phyloP scores from a whole-genome alignment of 2,329 filamentous ascomycete genomes.

The Paecilomyces sp. region DNA sequence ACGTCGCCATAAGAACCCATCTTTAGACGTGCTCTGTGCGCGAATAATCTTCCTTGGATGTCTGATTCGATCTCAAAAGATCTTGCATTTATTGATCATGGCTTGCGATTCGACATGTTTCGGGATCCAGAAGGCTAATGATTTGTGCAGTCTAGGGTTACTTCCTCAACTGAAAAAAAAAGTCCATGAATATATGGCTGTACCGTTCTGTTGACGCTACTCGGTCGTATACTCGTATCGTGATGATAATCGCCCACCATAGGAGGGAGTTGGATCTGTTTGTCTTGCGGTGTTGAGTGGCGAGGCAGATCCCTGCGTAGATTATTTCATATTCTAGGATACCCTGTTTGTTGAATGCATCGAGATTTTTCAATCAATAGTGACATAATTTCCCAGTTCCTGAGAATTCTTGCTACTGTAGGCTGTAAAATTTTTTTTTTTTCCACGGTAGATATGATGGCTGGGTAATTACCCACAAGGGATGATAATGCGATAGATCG shows the following conservation, averaged over 20 bases:
- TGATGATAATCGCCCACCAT: too few relatives aligned
- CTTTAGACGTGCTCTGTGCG: constrained; percentile 11
- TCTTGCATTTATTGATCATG: background rate
- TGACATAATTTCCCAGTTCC: background rate
- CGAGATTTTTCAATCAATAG: background rate
- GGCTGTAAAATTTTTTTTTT: background rate
- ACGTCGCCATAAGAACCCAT: constrained; percentile 10
- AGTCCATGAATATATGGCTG: too few relatives aligned
- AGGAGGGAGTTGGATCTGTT: background rate
- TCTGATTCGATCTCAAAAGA: constrained; percentile 5
- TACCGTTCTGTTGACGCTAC: too few relatives aligned
- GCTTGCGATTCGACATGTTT: background rate
- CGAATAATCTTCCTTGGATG: constrained; percentile 11
- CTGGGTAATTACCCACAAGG: too few relatives aligned
- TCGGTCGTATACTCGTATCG: too few relatives aligned
- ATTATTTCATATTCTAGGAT: background rate
- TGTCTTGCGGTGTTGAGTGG: background rate
- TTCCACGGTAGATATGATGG: background rate
- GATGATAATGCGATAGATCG: too few relatives aligned
- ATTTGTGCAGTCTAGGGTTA: constrained; percentile 3
- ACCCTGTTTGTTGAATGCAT: background rate
- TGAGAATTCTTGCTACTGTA: background rate
- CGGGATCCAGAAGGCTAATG: constrained; percentile 5
- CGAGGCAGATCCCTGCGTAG: background rate
- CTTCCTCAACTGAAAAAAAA: background rate